Evolutionary conservation across 2,329 filamentous ascomycete genomes (phyloP), one percentile per base, ranked within the genome.

Genomic region (Aspergillus brunneoviolaceus): DNA sequence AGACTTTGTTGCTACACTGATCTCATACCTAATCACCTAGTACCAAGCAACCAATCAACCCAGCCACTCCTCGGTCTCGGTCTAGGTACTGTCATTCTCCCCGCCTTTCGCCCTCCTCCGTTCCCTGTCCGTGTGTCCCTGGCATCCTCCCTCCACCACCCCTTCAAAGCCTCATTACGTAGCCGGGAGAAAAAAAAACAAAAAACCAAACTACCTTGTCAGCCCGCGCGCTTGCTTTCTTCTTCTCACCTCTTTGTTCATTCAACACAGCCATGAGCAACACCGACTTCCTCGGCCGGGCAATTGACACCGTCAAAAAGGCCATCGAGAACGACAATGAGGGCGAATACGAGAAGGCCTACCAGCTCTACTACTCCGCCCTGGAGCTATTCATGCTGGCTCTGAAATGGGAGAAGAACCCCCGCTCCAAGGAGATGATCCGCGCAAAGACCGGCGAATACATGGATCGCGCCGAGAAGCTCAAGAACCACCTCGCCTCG

Each of bases 381-480:
- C 90, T 99, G 69, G 94, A 99, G 80, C 87, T 98, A 60, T 99
- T 98, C 83, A 96, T 99, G 90, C 90, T 98, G 63, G 95, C 95
- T 35, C 85, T 99, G 62, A 99, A 99, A 83, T 99, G 94, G 94
- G 95, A 99, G 82, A 99, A 98, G 85, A 98, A 97, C 80, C 88
- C 90, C 65, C 94, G 93, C 70, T 93, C 92, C 65, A 98, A 98
- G 82, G 92, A 96, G 74, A 96, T 96, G 86, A 97, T 99, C 77
- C 89, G 95, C 69, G 87, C 90, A 69, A 98, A 98, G 82, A 92
- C 93, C 21, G 90, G 84, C 70, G 94, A 97, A 75, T 99, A 99
- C 83, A 96, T 99, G 89, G 94, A 97, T 79, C 91, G 95, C 64
- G 95, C 95, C 65, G 95, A 99, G 82, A 98, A 98, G 82, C 86